A percentile compares a stretch with the other conserved stretches of the same genome.
These are phyloP conservation scores for Pythium angustatum DNA, from an alignment of 352 stramenopile genomes.

Conservation along the genomic window DNA sequence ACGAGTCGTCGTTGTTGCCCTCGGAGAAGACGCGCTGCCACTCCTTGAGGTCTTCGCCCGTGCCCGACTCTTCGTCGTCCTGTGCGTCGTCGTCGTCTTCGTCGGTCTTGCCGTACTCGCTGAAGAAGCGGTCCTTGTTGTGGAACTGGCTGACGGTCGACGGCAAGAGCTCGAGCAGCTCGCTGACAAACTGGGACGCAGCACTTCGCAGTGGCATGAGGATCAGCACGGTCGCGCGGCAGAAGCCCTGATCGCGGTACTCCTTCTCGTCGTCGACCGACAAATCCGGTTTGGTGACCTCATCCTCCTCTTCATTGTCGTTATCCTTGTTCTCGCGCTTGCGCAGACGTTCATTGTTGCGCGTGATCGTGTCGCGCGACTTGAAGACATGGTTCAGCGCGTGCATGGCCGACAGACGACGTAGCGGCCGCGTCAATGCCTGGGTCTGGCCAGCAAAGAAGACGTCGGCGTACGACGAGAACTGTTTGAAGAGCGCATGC, in stretches of 20 bases:
- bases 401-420: slow-evolving; percentile 70
- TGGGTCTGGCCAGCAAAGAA: slow-evolving; percentile 72
- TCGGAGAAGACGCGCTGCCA: slow-evolving; percentile 74
- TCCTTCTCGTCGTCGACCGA: slow-evolving; percentile 51
- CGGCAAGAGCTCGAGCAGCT: slow-evolving; percentile 65
- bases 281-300: slow-evolving; percentile 17
- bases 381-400: slow-evolving; percentile 82
- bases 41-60: slow-evolving; percentile 49
- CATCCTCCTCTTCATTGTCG: not conserved
- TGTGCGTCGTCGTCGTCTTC: slow-evolving; percentile 29
- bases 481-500: slow-evolving; percentile 49
- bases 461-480: slow-evolving; percentile 63
- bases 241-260: slow-evolving; percentile 81
- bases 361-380: slow-evolving; percentile 59
- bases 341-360: slow-evolving; percentile 74
- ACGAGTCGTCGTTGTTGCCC: slow-evolving; percentile 83
- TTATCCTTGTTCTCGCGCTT: slow-evolving; percentile 38
- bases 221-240: slow-evolving; percentile 66
- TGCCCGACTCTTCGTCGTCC: slow-evolving; percentile 2
- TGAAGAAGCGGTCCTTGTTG: slow-evolving; percentile 77
- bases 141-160: slow-evolving; percentile 56
- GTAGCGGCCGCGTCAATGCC: slow-evolving; percentile 52
- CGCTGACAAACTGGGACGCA: slow-evolving; percentile 61
- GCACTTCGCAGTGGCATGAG: slow-evolving; percentile 68
- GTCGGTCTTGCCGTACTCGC: slow-evolving; percentile 51